Conservation (phyloP, 148 eudicot species). For the Camellia sinensis region DNA sequence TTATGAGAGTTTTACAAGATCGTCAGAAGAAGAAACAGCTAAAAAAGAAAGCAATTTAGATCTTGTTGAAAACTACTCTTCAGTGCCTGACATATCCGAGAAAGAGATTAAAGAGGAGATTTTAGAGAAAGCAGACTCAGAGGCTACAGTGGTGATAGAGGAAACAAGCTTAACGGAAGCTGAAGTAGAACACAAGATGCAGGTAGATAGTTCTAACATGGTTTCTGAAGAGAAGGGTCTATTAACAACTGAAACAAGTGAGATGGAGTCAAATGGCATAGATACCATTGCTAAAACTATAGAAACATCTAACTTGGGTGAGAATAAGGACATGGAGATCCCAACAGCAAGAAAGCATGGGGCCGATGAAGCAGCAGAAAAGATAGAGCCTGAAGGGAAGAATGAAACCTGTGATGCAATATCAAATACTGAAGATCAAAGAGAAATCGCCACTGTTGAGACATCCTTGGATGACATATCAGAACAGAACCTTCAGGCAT, state of each 20-base stretch:
- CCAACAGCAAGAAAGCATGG: slow-evolving; percentile 7
- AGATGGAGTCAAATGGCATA: background rate
- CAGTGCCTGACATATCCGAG: background rate
- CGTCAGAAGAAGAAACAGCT: background rate
- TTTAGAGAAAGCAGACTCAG: background rate
- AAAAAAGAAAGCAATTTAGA: background rate
- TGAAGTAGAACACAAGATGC: background rate
- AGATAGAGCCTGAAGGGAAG: background rate
- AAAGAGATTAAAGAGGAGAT: slow-evolving; percentile 4
- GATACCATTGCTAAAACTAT: background rate
- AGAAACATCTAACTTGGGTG: slow-evolving; percentile 2
- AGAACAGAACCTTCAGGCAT: background rate
- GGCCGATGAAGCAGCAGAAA: slow-evolving; percentile 1
- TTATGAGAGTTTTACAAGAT: slow-evolving; percentile 3
- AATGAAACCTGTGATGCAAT: background rate
- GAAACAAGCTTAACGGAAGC: slow-evolving; percentile 5
- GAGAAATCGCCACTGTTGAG: background rate
- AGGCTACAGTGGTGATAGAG: background rate
- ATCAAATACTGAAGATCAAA: slow-evolving; percentile 4
- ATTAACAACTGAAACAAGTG: slow-evolving; percentile 1
- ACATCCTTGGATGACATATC: slow-evolving; percentile 3
- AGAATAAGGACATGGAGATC: background rate
- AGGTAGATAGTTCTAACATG: background rate
- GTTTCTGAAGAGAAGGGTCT: slow-evolving; percentile 12
- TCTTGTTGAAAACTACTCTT: background rate